Percentiles rank a stretch among this genome's conserved stretches.
Conservation (phyloP, 169 alveolate species). For the Plasmodium relictum region DNA sequence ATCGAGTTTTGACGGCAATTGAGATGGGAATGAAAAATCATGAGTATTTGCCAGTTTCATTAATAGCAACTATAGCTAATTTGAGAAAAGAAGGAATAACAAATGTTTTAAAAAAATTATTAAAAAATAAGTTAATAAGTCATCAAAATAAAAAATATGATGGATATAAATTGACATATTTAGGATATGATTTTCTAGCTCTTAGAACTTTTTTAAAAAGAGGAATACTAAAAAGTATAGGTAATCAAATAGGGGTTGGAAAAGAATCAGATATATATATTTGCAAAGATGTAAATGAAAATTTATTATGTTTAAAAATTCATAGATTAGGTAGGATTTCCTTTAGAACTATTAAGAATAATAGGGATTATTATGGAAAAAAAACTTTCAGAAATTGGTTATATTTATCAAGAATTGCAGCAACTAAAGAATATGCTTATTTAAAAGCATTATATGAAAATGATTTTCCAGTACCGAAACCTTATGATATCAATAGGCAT, state of each 20-base stretch:
- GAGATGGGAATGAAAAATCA: conserved; percentile 99
- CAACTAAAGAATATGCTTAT: conserved; percentile 97
- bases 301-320: conserved; percentile 84
- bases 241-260: conserved; percentile 98
- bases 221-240: conserved; percentile 94
- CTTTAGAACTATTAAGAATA: conserved; percentile 97
- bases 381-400: conserved; percentile 98
- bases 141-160: conserved; percentile 96
- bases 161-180: conserved; percentile 97
- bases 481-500: conserved; percentile 98
- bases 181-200: conserved; percentile 99
- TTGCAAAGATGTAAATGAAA: conserved; percentile 93
- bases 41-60: conserved; percentile 96
- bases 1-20: conserved; percentile 95
- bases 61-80: conserved; percentile 97
- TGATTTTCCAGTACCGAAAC: conserved; percentile 97
- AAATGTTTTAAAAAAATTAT: conserved; percentile 90
- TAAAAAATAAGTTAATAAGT: conserved; percentile 94
- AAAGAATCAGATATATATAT: conserved; percentile 99
- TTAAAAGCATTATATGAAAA: conserved; percentile 95
- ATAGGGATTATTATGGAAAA: conserved; percentile 97
- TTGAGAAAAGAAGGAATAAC: conserved; percentile 93
- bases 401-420: conserved; percentile 98
- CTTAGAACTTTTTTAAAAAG: conserved; percentile 95
- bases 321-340: conserved; percentile 95